Base-by-base conservation (phyloP, 1,284 basidiomycete genomes). In the Termitomyces sp. region DNA sequence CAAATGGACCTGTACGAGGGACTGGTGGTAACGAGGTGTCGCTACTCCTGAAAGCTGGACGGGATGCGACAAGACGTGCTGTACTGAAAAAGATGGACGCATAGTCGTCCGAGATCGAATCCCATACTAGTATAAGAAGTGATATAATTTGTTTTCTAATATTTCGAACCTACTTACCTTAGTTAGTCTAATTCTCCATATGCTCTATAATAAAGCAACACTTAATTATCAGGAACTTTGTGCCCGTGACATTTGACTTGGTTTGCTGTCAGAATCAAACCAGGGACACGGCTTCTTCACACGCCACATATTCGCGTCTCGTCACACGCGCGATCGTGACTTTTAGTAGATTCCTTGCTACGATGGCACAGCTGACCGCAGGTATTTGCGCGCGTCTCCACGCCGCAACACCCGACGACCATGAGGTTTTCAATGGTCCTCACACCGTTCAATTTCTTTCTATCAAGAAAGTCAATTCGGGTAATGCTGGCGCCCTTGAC, bases 1-100 rank as follows among this genome's bases (percentile, higher is more conserved):
- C 80, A 51, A 76, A 73, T 10, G 79, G 75, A 0, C 80, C 77
- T n/a, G 76, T 74, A n/a, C 76, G 78, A 24, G 94, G 94, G 1
- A 97, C 94, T 0, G 94, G 94, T 19, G 94, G 94, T 4, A 96
- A 87, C 57, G 84, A 88, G 50, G 73, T 97, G 24, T 82, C 91
- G 15, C 72, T 82, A 26, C 81, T 96, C 50, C 76, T 98, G 59
- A 97, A 96, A 70, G 84, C 88, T 13, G 92, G 90, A 26, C 80
- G 94, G 56, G 93, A 96, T 63, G 90, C 94, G 31, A 97, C 94
- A 7, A 70, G 74, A 49, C 82, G 85, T n/a, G 80, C 92, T 7
- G 62, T 74, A 53, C 59, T 86, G 58, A 78, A 71, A 58, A 62
- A 66, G 19, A 67, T 59, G 53, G 68, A 50, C 8, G 38, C 30